Evolutionary conservation across 2,329 filamentous ascomycete genomes (phyloP).

Genomic region (Curvularia eragrostidis): DNA sequence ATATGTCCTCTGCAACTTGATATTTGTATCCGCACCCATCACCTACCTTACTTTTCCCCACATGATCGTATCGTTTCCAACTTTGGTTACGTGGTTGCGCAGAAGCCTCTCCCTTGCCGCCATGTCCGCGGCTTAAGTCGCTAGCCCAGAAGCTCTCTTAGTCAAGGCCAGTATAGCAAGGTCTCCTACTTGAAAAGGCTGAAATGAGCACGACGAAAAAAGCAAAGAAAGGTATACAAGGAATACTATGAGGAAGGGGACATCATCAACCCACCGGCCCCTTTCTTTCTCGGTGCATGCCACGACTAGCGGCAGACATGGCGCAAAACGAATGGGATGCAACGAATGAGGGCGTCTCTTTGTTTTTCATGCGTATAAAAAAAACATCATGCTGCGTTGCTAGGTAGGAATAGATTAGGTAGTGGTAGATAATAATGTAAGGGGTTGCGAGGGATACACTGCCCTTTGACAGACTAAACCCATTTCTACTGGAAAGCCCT

Average conservation of each 20-base stretch:
- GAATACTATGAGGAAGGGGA: neutral
- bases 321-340: neutral
- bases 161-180: neutral
- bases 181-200: neutral
- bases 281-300: neutral
- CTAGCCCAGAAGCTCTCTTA: neutral
- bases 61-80: neutral
- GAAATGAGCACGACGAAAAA: neutral
- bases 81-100: neutral
- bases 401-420: too few species aligned
- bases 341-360: neutral
- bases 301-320: neutral
- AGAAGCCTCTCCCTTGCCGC: neutral
- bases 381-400: neutral
- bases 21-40: neutral
- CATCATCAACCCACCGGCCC: neutral
- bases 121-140: neutral
- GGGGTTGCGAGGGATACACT: neutral
- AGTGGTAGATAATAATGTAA: neutral
- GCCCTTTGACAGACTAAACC: neutral
- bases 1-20: neutral
- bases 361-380: neutral
- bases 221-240: neutral
- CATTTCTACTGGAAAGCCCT: neutral
- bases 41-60: neutral